Percentiles rank a stretch among this genome's conserved stretches.
Conservation (phyloP, 768 basidiomycete species). For the Phlebiopsis flavidoalba region DNA sequence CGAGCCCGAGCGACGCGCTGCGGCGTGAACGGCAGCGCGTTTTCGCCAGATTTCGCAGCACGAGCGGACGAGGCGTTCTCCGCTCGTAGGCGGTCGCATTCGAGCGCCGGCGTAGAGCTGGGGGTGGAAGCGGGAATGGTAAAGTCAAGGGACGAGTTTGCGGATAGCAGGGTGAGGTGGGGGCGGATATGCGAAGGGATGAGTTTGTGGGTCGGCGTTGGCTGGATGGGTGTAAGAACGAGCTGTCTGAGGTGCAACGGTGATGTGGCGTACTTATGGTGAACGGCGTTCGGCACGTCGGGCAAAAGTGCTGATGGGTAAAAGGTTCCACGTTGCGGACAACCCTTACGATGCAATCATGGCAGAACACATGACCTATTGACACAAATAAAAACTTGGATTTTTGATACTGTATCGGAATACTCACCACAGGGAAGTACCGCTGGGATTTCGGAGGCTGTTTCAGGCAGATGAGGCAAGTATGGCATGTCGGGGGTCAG, state of each 20-base stretch:
- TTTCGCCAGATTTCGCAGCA: conserved; percentile 28
- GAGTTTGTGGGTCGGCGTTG: conserved; percentile 39
- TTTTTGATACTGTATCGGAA: not conserved
- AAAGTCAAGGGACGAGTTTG: conserved; percentile 45
- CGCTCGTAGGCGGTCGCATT: conserved; percentile 19
- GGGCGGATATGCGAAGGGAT: conserved; percentile 57
- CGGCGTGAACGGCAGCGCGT: conserved; percentile 27
- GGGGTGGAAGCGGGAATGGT: conserved; percentile 11
- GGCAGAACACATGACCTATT: conserved; percentile 64
- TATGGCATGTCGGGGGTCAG: conserved; percentile 31
- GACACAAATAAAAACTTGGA: not conserved
- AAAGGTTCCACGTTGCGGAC: conserved; percentile 44
- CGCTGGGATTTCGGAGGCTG: conserved; percentile 46
- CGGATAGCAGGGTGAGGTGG: conserved; percentile 53
- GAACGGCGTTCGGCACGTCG: conserved; percentile 51
- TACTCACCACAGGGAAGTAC: conserved; percentile 59
- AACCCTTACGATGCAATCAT: conserved; percentile 48
- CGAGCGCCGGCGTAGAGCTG: conserved; percentile 6
- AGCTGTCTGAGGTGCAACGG: too few relatives aligned
- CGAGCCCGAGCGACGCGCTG: conserved; percentile 27
- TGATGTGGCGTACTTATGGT: conserved; percentile 40
- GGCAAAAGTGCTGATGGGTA: conserved; percentile 48
- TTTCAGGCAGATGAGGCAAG: conserved; percentile 63
- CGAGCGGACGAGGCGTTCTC: conserved; percentile 23
- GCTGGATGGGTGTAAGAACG: conserved; percentile 25